Conservation (phyloP, 768 basidiomycete species). For the Russula foetens region DNA sequence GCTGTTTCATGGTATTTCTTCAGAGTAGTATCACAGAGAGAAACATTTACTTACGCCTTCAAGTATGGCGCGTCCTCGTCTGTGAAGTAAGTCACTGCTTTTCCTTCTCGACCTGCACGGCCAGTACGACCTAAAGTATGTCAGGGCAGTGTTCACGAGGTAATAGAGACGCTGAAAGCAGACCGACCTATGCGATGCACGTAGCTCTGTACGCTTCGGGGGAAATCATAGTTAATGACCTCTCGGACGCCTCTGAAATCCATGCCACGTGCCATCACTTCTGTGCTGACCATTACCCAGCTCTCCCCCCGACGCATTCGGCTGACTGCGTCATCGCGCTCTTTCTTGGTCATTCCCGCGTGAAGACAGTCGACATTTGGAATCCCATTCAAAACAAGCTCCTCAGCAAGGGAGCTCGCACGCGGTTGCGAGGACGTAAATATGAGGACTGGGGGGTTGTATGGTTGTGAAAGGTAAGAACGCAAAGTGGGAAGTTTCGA, state of each 20-base stretch:
- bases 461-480: conserved; percentile 68
- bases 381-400: conserved; percentile 71
- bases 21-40: conserved; percentile 5
- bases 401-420: conserved; percentile 68
- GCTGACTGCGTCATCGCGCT: conserved; percentile 76
- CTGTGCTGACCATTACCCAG: conserved; percentile 95
- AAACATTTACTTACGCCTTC: conserved; percentile 54
- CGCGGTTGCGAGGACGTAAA: conserved; percentile 90
- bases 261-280: conserved; percentile 97
- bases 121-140: conserved; percentile 74
- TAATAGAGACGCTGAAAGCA: neutral
- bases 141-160: neutral
- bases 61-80: conserved; percentile 87
- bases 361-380: conserved; percentile 85
- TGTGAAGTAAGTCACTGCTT: conserved; percentile 94
- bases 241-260: conserved; percentile 93
- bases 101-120: conserved; percentile 85
- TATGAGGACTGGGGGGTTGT: conserved; percentile 85
- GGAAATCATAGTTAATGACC: conserved; percentile 97
- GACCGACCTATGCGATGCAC: conserved; percentile 83
- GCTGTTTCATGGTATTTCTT: conserved; percentile 31
- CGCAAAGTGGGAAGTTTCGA: conserved; percentile 92
- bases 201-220: conserved; percentile 91
- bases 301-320: conserved; percentile 85
- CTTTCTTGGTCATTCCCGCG: conserved; percentile 80